phyloP scores from a whole-genome alignment of 148 eudicot genomes.

The Rheum nobile region DNA sequence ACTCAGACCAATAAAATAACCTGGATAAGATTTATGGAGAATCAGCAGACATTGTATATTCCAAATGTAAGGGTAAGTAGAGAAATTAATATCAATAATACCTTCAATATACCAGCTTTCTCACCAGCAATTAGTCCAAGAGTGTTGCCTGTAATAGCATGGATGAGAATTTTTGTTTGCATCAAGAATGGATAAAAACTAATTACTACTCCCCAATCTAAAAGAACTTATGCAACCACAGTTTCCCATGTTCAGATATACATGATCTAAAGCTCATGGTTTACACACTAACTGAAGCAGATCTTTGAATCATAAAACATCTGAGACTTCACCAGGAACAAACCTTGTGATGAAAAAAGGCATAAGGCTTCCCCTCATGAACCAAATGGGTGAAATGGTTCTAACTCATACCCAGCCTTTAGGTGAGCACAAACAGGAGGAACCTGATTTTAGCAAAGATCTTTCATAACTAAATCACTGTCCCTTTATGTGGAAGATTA shows the following conservation, averaged over 20 bases:
- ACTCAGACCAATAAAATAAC: background rate
- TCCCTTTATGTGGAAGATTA: background rate
- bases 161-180: background rate
- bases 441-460: background rate
- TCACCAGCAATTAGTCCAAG: conserved; percentile 92
- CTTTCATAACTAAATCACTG: background rate
- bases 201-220: background rate
- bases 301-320: background rate
- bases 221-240: background rate
- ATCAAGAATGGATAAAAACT: background rate
- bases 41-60: background rate
- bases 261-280: background rate
- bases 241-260: background rate
- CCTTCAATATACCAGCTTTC: conserved; percentile 97
- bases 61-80: background rate
- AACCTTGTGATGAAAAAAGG: background rate
- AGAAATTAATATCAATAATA: conserved; percentile 13
- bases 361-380: background rate
- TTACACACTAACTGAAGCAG: background rate
- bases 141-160: conserved; percentile 61
- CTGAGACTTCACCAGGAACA: background rate
- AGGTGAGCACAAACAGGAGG: background rate
- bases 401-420: background rate
- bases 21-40: background rate
- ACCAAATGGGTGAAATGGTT: background rate